Evolutionary conservation across 2,329 filamentous ascomycete genomes (phyloP).

Genomic region (Exutisphaerella laricina): DNA sequence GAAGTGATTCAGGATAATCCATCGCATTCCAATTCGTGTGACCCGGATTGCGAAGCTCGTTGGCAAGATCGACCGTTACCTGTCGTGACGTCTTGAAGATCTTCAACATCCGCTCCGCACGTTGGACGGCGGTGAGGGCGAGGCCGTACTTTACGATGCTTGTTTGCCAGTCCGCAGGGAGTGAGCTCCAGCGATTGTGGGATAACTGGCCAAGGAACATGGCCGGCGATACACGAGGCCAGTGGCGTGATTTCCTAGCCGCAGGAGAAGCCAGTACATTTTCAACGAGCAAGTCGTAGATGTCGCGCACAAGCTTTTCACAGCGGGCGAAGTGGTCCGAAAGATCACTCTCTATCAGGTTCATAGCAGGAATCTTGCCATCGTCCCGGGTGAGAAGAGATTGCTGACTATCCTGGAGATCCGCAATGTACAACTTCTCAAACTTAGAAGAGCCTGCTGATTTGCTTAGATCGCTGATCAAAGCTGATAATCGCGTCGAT

Average conservation of each 20-base stretch:
- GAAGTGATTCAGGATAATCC: slow-evolving; percentile 55
- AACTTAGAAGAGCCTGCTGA: not conserved
- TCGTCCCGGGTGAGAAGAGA: not conserved
- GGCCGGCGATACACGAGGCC: slow-evolving; percentile 42
- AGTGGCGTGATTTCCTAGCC: slow-evolving; percentile 29
- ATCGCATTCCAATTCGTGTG: slow-evolving; percentile 54
- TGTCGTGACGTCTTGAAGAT: not conserved
- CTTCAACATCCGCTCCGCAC: slow-evolving; percentile 39
- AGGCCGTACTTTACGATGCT: slow-evolving; percentile 42
- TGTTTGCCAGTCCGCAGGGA: slow-evolving; percentile 37
- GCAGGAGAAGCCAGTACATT: not conserved
- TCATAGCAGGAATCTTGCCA: not conserved
- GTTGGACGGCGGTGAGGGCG: slow-evolving; percentile 43
- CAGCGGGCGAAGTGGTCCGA: not conserved
- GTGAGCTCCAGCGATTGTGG: slow-evolving; percentile 27
- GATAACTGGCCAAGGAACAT: slow-evolving; percentile 47
- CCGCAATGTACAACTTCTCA: not conserved
- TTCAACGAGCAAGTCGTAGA: not conserved
- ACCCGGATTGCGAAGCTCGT: slow-evolving; percentile 45
- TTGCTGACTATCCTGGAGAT: slow-evolving; percentile 4
- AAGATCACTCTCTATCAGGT: not conserved
- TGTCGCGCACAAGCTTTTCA: not conserved
- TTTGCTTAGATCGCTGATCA: not conserved
- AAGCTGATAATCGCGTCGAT: not conserved
- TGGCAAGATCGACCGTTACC: slow-evolving; percentile 24